These are phyloP conservation scores for Lipomyces starkeyi DNA, from an alignment of 805 yeast species.

Conservation along the genomic window DNA sequence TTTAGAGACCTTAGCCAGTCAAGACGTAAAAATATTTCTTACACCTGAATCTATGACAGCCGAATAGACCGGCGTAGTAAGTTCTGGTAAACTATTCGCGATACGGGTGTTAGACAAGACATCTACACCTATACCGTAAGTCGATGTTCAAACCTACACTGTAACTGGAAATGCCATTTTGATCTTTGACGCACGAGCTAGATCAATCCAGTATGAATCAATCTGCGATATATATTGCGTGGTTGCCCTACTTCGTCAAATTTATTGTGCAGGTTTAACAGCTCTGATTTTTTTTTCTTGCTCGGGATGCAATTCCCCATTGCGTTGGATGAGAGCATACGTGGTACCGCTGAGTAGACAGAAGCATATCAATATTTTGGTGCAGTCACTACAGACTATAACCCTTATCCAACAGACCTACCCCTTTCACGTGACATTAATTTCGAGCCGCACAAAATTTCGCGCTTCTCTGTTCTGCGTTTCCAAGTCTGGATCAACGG, in stretches of 20 bases:
- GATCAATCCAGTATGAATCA: neutral
- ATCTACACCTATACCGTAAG: neutral
- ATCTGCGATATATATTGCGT: neutral
- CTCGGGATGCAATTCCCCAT: neutral
- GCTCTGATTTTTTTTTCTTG: neutral
- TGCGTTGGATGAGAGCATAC: neutral
- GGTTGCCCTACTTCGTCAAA: neutral
- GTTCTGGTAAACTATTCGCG: constrained; percentile 34
- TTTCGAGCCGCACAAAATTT: constrained; percentile 4
- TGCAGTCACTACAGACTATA: neutral
- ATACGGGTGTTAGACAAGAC: constrained; percentile 12
- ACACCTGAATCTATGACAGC: constrained; percentile 38
- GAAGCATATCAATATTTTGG: neutral
- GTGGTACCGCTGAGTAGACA: neutral
- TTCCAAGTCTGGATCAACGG: too few species aligned
- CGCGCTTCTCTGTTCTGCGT: neutral
- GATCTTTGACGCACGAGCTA: neutral
- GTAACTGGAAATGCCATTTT: constrained; percentile 36
- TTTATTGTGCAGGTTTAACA: neutral
- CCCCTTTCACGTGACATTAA: constrained; percentile 2
- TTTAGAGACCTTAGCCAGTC: constrained; percentile 29
- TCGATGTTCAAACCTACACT: constrained; percentile 25
- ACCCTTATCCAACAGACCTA: neutral
- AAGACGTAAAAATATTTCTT: constrained; percentile 8
- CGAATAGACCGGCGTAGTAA: constrained; percentile 33